Base-by-base conservation (phyloP, 208 protist species). In the Trypanosoma mega region DNA sequence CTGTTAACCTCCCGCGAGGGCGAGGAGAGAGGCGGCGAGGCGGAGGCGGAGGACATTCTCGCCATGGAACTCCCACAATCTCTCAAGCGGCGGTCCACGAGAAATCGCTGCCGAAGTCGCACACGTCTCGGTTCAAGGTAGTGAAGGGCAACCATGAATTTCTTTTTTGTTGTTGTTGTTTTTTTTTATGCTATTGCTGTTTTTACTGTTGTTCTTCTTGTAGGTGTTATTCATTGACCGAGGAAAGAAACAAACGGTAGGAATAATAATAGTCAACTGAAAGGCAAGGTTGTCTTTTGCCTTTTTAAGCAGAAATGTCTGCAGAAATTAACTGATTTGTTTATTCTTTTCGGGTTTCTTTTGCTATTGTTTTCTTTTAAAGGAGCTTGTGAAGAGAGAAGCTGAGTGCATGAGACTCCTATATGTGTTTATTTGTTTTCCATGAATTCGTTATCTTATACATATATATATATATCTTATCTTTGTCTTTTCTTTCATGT, bases 401-500 rank as follows among this genome's bases (percentile, higher is more conserved):
- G n/a, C n/a, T n/a, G n/a, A n/a, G n/a, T n/a, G n/a, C n/a, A n/a
- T n/a, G n/a, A n/a, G n/a, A n/a, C n/a, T n/a, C n/a, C n/a, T n/a
- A n/a, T n/a, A n/a, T n/a, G n/a, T n/a, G n/a, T n/a, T n/a, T n/a
- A n/a, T n/a, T n/a, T n/a, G n/a, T n/a, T n/a, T n/a, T n/a, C n/a
- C n/a, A n/a, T n/a, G n/a, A n/a, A n/a, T n/a, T n/a, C 34, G 45
- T 34, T 50, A 14, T 30, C 3, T 57, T 43, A 57, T 60, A 36
- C 23, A 21, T 49, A 49, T 51, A 29, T 61, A 36, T 54, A 30
- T 34, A 23, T 55, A 24, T 54, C 24, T 39, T 6, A 16, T 39
- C 8, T 39, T 39, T 39, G 34, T 12, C 34, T 39, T 39, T 16
- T 12, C 34, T 6, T 12, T 39, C 12, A 39, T 39, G 34, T 12